Conservation (phyloP, 495 filamentous ascomycete genomes). For the Parmelia sp. region DNA sequence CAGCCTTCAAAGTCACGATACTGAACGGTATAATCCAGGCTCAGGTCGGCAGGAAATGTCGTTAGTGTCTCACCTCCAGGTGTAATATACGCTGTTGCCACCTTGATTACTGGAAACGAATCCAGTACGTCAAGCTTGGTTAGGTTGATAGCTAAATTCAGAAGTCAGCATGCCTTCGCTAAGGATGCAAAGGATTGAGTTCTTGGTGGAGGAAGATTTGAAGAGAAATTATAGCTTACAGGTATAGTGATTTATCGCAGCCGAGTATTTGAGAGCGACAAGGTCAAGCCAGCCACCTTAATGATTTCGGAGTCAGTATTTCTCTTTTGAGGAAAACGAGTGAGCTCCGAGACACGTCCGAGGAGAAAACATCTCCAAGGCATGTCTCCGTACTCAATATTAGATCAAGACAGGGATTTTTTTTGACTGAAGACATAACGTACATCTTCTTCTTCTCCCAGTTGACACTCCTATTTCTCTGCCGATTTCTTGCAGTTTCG, state of each 20-base stretch:
- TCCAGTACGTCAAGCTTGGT: slow-evolving; percentile 79
- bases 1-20: slow-evolving; percentile 77
- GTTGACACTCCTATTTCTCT: slow-evolving; percentile 74
- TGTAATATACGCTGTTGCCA: slow-evolving; percentile 64
- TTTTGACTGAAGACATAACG: too few species aligned
- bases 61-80: slow-evolving; percentile 41
- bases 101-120: slow-evolving; percentile 70
- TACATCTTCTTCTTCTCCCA: slow-evolving; percentile 74
- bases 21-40: slow-evolving; percentile 49
- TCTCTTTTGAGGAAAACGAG: too few species aligned
- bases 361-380: too few species aligned
- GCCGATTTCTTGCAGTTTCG: slow-evolving; percentile 57
- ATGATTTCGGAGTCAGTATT: too few species aligned
- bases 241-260: slow-evolving; percentile 67
- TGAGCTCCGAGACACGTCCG: too few species aligned
- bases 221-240: background rate
- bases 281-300: slow-evolving; percentile 90
- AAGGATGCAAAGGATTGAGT: background rate
- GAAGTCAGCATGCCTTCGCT: background rate
- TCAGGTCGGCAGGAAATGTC: slow-evolving; percentile 61
- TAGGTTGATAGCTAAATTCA: slow-evolving; percentile 5
- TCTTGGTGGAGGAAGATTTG: background rate
- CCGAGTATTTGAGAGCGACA: slow-evolving; percentile 68
- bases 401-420: too few species aligned
- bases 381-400: too few species aligned